A percentile compares a stretch with the other conserved stretches of the same genome.
Evolutionary conservation across 495 filamentous ascomycete species (phyloP).

Genomic region (Neurospora tetraspora): DNA sequence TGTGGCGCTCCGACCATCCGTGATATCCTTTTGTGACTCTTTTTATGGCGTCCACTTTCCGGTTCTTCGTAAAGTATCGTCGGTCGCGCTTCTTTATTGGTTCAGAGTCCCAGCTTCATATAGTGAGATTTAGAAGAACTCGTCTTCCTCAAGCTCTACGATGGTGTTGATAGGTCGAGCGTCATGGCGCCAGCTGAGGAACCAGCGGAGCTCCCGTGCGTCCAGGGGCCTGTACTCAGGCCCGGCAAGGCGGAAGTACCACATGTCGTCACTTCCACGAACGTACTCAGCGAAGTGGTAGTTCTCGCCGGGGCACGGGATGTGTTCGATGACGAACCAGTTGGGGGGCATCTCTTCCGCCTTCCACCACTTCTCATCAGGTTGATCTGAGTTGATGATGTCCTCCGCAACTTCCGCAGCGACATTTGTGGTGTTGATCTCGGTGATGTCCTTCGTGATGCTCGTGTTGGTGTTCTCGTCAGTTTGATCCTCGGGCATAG

Average conservation of each 20-base stretch:
- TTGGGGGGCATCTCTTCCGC: background rate
- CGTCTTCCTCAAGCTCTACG: background rate
- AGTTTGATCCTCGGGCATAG: no score
- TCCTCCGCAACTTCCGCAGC: background rate
- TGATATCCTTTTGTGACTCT: no score
- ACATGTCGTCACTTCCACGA: background rate
- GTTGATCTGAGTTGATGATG: background rate
- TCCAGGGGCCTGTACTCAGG: background rate
- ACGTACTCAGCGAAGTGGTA: background rate
- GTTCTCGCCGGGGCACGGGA: background rate
- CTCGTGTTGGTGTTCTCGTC: no score
- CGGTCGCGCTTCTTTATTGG: no score
- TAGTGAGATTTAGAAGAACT: no score
- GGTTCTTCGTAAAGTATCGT: no score
- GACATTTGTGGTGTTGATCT: fast-evolving
- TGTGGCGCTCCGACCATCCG: no score
- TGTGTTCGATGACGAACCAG: background rate
- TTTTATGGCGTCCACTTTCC: no score
- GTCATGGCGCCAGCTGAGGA: background rate
- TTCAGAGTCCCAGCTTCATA: no score
- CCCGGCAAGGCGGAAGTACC: background rate
- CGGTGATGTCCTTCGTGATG: background rate
- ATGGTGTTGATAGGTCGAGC: background rate
- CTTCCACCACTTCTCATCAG: background rate
- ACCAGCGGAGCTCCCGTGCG: background rate